Evolutionary conservation across 345 rosid genomes (phyloP).

Genomic region (Bruguiera gymnorhiza): DNA sequence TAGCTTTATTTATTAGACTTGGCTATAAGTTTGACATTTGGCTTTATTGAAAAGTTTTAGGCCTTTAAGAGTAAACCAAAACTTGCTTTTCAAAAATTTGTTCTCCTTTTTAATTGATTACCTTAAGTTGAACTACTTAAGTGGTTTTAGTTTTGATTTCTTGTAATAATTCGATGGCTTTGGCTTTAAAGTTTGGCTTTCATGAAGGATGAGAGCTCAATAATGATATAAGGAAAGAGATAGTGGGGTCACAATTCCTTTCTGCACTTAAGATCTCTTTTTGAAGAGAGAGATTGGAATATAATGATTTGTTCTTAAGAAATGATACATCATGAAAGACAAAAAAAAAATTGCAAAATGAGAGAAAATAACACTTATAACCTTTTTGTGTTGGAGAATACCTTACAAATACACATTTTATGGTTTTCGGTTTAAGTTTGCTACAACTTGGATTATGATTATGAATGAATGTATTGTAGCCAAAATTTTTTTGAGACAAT

Average conservation of each 20-base stretch:
- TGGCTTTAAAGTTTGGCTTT: background rate
- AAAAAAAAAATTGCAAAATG: background rate
- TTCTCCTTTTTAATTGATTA: too few relatives aligned
- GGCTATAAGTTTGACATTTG: too few relatives aligned
- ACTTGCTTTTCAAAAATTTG: too few relatives aligned
- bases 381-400: background rate
- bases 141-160: too few relatives aligned
- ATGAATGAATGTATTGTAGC: too few relatives aligned
- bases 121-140: too few relatives aligned
- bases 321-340: background rate
- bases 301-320: background rate
- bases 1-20: background rate
- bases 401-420: background rate
- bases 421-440: too few relatives aligned
- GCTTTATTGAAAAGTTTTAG: background rate
- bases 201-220: background rate
- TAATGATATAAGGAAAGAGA: background rate
- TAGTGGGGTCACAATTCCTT: too few relatives aligned
- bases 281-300: background rate
- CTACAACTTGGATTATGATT: too few relatives aligned
- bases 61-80: background rate
- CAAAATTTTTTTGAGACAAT: too few relatives aligned
- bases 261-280: background rate
- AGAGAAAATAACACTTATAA: background rate
- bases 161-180: background rate